These are phyloP conservation scores for Amphibolis antarctica DNA, from an alignment of 106 monocot genomes.

Conservation along the genomic window DNA sequence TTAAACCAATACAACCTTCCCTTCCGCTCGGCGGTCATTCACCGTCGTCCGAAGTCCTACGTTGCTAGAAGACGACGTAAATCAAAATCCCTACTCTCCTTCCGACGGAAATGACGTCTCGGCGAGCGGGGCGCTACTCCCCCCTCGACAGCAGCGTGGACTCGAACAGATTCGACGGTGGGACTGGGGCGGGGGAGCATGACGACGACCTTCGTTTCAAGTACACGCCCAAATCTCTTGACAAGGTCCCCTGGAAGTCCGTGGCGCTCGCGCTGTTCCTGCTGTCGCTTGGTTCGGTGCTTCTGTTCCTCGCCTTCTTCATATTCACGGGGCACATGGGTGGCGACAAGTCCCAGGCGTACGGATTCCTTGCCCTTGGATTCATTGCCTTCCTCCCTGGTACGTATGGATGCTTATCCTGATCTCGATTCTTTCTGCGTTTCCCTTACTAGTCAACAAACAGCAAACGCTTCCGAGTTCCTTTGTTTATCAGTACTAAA, in stretches of 20 bases:
- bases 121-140: constrained; percentile 38
- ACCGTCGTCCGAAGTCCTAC: too few relatives aligned
- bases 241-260: constrained; percentile 85
- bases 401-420: constrained; percentile 6
- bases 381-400: constrained; percentile 90
- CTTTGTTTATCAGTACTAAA: too few relatives aligned
- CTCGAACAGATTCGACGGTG: constrained; percentile 4
- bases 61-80: too few relatives aligned
- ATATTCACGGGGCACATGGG: constrained; percentile 78
- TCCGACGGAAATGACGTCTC: constrained; percentile 36
- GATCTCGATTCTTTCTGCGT: too few relatives aligned
- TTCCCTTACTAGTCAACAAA: background rate
- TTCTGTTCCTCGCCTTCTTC: constrained; percentile 62
- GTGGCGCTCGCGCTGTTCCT: constrained; percentile 72
- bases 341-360: constrained; percentile 66
- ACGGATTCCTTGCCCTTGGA: constrained; percentile 62
- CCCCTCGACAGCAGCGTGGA: constrained; percentile 11
- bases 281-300: constrained; percentile 45
- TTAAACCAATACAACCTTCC: too few relatives aligned
- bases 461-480: too few relatives aligned
- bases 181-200: constrained; percentile 4
- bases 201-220: constrained; percentile 51
- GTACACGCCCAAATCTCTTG: constrained; percentile 53
- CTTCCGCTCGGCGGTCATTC: too few relatives aligned
- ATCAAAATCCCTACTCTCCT: too few relatives aligned